phyloP scores from a whole-genome alignment of 257 asterid genomes.

The Solanum tarijense region DNA sequence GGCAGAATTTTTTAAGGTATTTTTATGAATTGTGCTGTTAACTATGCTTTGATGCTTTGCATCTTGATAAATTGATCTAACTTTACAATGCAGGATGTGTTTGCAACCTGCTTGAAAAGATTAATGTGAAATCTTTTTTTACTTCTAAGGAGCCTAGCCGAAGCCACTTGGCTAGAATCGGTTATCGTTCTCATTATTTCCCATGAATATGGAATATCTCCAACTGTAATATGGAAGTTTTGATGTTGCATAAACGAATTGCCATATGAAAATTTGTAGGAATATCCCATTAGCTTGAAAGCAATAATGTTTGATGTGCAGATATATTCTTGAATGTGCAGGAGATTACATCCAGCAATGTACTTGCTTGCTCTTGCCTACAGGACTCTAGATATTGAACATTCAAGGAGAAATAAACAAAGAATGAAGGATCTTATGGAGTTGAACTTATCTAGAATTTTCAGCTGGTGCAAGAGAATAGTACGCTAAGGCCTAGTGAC shows the following conservation, averaged over 20 bases:
- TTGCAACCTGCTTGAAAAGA: not conserved
- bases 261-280: not conserved
- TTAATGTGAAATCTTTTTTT: not conserved
- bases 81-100: not conserved
- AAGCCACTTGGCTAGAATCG: not conserved
- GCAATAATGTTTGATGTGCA: not conserved
- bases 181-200: not conserved
- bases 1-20: not conserved
- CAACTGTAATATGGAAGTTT: not conserved
- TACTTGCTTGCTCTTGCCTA: conserved; percentile 89
- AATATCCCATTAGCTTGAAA: not conserved
- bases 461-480: conserved; percentile 52
- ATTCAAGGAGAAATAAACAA: conserved; percentile 36
- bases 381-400: conserved; percentile 85
- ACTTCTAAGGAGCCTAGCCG: not conserved
- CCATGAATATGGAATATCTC: not conserved
- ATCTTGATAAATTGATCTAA: not conserved
- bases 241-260: not conserved
- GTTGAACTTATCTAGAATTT: conserved; percentile 38
- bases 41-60: not conserved
- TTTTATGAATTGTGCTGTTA: not conserved
- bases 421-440: conserved; percentile 49
- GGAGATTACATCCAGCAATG: conserved; percentile 94
- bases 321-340: conserved; percentile 26
- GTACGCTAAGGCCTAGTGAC: not conserved